Percentiles rank a stretch among this genome's conserved stretches.
Conservation (phyloP, 805 yeast species). For the Lipomyces kockii region DNA sequence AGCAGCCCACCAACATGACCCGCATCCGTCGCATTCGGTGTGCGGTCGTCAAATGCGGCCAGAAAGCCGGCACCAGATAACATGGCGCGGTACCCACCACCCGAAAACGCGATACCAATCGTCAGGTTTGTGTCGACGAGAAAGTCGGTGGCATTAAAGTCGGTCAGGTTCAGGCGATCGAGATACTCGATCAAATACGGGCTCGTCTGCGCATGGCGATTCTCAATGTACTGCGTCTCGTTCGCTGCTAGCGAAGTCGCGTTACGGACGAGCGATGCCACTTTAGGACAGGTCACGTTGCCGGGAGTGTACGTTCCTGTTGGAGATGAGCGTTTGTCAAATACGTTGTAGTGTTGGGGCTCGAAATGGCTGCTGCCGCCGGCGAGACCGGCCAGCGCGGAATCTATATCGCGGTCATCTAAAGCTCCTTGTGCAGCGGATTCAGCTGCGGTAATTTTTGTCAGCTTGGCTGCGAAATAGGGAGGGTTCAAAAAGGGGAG, state of each 20-base stretch:
- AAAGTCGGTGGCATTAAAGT: constrained; percentile 51
- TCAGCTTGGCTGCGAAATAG: not conserved
- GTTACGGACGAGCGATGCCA: constrained; percentile 42
- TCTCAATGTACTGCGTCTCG: constrained; percentile 37
- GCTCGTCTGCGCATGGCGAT: constrained; percentile 26
- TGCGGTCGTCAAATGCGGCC: constrained; percentile 76
- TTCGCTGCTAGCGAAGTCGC: constrained; percentile 11
- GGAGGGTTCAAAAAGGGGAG: not conserved
- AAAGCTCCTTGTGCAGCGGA: not conserved
- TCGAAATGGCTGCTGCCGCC: not conserved
- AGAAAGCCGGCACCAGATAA: constrained; percentile 79
- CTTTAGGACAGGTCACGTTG: constrained; percentile 51
- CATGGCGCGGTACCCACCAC: constrained; percentile 94
- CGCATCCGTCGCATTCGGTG: constrained; percentile 55
- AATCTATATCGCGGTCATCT: not conserved
- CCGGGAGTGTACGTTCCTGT: constrained; percentile 55
- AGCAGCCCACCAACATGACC: constrained; percentile 71
- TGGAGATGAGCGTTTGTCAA: constrained; percentile 37
- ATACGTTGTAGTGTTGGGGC: not conserved
- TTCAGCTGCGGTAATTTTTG: not conserved
- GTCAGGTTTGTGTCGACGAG: constrained; percentile 39
- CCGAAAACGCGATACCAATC: constrained; percentile 63
- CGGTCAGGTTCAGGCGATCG: constrained; percentile 52
- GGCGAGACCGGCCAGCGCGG: not conserved
- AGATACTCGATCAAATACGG: constrained; percentile 51